Evolutionary conservation across 179 eudicot species (phyloP), one percentile per base, ranked within the genome.

Genomic region (Spinacia oleracea): DNA sequence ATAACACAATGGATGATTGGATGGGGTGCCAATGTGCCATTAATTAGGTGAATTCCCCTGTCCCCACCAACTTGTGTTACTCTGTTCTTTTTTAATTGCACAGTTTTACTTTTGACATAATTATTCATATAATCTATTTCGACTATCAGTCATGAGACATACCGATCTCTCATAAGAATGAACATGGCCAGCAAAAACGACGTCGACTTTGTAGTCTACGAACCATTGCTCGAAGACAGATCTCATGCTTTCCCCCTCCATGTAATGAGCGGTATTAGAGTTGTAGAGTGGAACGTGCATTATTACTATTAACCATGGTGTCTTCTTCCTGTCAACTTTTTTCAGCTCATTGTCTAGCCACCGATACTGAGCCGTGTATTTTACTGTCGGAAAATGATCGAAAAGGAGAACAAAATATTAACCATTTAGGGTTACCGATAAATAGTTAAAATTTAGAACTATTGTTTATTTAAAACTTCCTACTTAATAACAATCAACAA

Each of bases 131-230:
- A n/a, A n/a, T n/a, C n/a, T n/a, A n/a, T n/a, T n/a, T n/a, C n/a
- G n/a, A n/a, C n/a, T n/a, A n/a, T n/a, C n/a, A n/a, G n/a, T n/a
- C n/a, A 53, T 8, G n/a, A 53, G 2, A 73, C 76, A 31, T 79
- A 94, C 98, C 58, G 97, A 91, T 92, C 98, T 84, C 81, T 94
- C 98, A 81, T 93, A 93, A 29, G 97, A 93, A 79, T 93, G 98
- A 43, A 93, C 98, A 84, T 93, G 98, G 58, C 97, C 98, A 66
- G 98, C 91, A 75, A 90, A 90, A 60, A 93, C 76, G 6, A 89
- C 74, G 80, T 93, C 98, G 70, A 94, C 98, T 86, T 84, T 92
- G 89, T 84, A 80, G 27, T 83, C 74, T 40, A 91, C 81, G 81
- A 94, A 94, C 89, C 90, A 91, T 63, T 85, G 76, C 89, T 92